Base-by-base conservation (phyloP, 768 basidiomycete genomes). In the Auriscalpium microsporum region DNA sequence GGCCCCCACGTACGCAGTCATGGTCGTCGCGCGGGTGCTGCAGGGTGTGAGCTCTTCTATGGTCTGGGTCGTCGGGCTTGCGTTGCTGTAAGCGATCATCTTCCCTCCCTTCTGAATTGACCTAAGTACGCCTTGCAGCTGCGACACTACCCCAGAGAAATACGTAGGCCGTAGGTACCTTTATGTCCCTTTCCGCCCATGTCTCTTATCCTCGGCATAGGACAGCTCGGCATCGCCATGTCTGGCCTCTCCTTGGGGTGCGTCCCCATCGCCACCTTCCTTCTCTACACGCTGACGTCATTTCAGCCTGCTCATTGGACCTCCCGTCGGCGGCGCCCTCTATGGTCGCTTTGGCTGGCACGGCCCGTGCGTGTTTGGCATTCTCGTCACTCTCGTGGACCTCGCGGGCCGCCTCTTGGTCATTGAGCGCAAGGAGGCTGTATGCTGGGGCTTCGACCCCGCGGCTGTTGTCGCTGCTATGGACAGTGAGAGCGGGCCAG, bases 11-110 rank as follows among this genome's bases (percentile, higher is more conserved):
- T 74, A 70, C 57, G 70, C 69, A 69, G 55, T 72, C n/a, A 72
- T 75, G 71, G 62, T 62, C 8, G 48, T 74, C 10, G 73, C 72
- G 23, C 72, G 74, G 0, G 56, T 72, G 34, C 58, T 71, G 4
- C 73, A 75, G 60, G 73, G 73, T 8, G 62, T 73, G n/a, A 73
- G 73, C 55, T 71, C 72, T 3, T 67, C 69, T 0, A 65, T 70
- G 48, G 67, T 75, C 28, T 73, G 72, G 73, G 68, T 71, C 13
- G 69, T 71, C 9, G 73, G 72, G 10, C 67, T 74, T 7, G 72
- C 73, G 1, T 55, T 75, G 10, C 47, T 75, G 72, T 72, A 55
- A 53, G 72, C 57, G 6, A 23, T 37, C 17, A 52, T 13, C 49
- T 28, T 28, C 7, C 28, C 28, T 28, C 28, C 13, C 17, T 28